Conservation (phyloP, 2,329 filamentous ascomycete genomes). For the Cordyceps fumosorosea region DNA sequence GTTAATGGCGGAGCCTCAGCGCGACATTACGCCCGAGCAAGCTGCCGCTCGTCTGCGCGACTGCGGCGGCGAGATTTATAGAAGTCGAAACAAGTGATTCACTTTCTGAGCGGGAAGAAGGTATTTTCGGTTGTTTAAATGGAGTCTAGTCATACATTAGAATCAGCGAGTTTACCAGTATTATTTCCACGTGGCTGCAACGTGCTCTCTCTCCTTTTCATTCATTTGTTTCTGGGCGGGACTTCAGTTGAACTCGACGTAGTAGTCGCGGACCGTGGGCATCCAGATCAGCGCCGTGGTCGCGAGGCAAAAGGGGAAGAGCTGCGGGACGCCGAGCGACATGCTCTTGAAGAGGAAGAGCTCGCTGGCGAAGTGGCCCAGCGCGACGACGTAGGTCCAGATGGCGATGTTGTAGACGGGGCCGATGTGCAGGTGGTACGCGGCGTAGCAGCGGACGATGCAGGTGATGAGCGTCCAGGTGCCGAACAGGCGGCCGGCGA, state of each 20-base stretch:
- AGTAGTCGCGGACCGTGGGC: conserved; percentile 60
- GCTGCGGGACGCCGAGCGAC: conserved; percentile 51
- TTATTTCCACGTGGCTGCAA: not conserved
- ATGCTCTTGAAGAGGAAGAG: conserved; percentile 73
- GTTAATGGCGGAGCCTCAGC: conserved; percentile 93
- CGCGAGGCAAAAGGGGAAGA: conserved; percentile 49
- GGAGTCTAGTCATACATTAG: not conserved
- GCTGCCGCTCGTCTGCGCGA: conserved; percentile 70
- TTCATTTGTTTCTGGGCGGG: not conserved
- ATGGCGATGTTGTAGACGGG: conserved; percentile 73
- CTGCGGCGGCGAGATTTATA: conserved; percentile 78
- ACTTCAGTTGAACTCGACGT: conserved; percentile 44
- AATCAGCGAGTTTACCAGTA: not conserved
- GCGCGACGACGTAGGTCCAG: conserved; percentile 75
- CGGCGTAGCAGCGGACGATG: conserved; percentile 73
- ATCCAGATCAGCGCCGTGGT: conserved; percentile 53
- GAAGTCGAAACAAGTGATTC: conserved; percentile 41
- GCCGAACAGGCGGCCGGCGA: conserved; percentile 74
- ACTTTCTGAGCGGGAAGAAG: not conserved
- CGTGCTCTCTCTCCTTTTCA: not conserved
- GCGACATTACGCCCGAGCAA: conserved; percentile 96
- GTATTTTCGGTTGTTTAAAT: not conserved
- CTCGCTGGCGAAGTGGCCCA: conserved; percentile 73
- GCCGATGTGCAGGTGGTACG: conserved; percentile 69
- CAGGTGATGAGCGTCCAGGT: conserved; percentile 80